Evolutionary conservation across 176 grass and related monocot genomes (phyloP).

Genomic region (Rhynchospora pubera): DNA sequence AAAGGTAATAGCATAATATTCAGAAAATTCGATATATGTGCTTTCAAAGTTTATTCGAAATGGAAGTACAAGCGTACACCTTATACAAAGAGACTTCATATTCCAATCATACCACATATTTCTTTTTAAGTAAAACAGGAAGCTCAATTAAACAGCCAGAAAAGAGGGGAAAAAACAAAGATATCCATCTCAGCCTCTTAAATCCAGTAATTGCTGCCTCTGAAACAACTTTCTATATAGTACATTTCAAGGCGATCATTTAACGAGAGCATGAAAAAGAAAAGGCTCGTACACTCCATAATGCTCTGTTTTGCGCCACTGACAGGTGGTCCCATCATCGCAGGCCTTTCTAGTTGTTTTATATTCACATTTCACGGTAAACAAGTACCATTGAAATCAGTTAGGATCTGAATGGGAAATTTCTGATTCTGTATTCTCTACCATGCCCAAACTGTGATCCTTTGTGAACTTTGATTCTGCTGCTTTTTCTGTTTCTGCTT

Average conservation of each 20-base stretch:
- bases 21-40: too few species aligned
- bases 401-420: conserved; percentile 17
- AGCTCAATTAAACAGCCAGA: not conserved
- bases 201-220: not conserved
- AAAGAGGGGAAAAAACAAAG: not conserved
- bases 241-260: not conserved
- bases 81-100: too few species aligned
- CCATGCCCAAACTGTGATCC: conserved; percentile 46
- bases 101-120: not conserved
- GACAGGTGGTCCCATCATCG: conserved; percentile 5
- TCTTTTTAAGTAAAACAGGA: not conserved
- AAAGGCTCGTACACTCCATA: not conserved
- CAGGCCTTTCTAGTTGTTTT: not conserved
- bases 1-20: too few species aligned
- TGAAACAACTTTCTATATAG: not conserved
- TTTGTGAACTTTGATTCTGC: conserved; percentile 41
- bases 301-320: not conserved
- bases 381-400: not conserved
- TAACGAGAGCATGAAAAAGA: too few species aligned
- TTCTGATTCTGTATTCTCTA: conserved; percentile 34
- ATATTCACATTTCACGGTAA: not conserved
- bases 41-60: too few species aligned
- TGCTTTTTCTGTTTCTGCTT: conserved; percentile 13
- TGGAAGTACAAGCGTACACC: too few species aligned
- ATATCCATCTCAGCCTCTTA: not conserved